A percentile compares a stretch with the other conserved stretches of the same genome.
Evolutionary conservation across 345 rosid genomes (phyloP).

Genomic region (Rhodomyrtus tomentosa): DNA sequence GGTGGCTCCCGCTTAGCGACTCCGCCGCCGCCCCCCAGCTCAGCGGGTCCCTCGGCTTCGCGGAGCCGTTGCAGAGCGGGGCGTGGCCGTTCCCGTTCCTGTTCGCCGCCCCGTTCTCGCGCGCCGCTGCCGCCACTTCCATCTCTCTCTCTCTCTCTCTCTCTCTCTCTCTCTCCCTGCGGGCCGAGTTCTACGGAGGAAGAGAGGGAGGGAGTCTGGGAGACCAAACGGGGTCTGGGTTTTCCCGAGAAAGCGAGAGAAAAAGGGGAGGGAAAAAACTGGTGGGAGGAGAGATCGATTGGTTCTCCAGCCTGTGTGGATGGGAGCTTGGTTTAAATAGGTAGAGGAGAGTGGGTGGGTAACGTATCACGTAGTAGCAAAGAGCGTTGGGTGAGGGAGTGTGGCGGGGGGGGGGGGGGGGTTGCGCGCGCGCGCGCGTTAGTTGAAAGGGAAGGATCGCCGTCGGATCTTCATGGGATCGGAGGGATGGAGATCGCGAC

Average conservation of each 20-base stretch:
- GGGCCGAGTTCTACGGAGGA: too few relatives aligned
- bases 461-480: background rate
- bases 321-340: background rate
- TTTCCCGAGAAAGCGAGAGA: background rate
- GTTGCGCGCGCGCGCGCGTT: background rate
- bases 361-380: background rate
- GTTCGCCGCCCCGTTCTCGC: background rate
- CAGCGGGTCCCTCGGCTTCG: constrained; percentile 32
- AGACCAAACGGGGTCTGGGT: too few relatives aligned
- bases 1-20: constrained; percentile 73
- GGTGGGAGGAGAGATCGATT: background rate
- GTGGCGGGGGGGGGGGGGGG: too few relatives aligned
- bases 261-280: background rate
- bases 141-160: background rate
- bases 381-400: background rate
- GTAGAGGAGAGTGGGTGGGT: background rate
- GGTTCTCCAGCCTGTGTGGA: background rate
- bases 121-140: background rate
- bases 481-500: background rate
- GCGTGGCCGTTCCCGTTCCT: constrained; percentile 10
- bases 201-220: too few relatives aligned
- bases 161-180: too few relatives aligned
- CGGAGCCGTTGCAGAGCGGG: constrained; percentile 1
- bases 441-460: background rate
- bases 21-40: constrained; percentile 67